Evolutionary conservation across 208 protist species (phyloP), one percentile per base, ranked within the genome.

Genomic region (Naegleria gruberi): DNA sequence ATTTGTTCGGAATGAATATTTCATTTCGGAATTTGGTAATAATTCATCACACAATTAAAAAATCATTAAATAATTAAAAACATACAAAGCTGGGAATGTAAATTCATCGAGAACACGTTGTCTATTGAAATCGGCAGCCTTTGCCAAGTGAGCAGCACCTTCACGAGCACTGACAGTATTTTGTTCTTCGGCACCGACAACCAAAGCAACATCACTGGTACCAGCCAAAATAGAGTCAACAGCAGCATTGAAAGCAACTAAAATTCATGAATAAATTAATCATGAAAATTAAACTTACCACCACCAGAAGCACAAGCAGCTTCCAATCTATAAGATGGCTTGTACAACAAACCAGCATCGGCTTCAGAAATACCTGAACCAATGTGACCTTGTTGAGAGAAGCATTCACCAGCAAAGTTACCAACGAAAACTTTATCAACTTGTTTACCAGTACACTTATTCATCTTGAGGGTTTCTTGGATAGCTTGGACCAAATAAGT

Each of bases 51-150:
- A n/a, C n/a, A n/a, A n/a, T n/a, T n/a, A n/a, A n/a, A n/a, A n/a
- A n/a, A n/a, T n/a, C n/a, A n/a, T n/a, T n/a, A n/a, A n/a, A n/a
- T n/a, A n/a, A 87, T 87, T 26, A n/a, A n/a, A n/a, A n/a, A n/a
- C n/a, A n/a, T 97, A 97, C 40, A 97, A 90, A 86, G 96, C 97
- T n/a, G 96, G 96, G 90, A 97, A 97, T 4, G 95, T 97, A 91
- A 97, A 97, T 91, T 97, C 96, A 91, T 97, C 96, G 41, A 97
- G 46, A 40, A 89, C 34, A 81, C 96, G 95, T 94, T 97, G 96
- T 0, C 94, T 93, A 44, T 90, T 89, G 93, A 97, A 97, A 93
- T 97, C 90, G 0, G 96, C 92, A 30, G 96, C 96, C 34, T 95
- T 94, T n/a, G 96, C 96, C n/a, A 97, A 92, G 91, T 96, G 96